Percentiles rank a stretch among this genome's conserved stretches.
Evolutionary conservation across 345 rosid species (phyloP).

Genomic region (Mangifera indica): DNA sequence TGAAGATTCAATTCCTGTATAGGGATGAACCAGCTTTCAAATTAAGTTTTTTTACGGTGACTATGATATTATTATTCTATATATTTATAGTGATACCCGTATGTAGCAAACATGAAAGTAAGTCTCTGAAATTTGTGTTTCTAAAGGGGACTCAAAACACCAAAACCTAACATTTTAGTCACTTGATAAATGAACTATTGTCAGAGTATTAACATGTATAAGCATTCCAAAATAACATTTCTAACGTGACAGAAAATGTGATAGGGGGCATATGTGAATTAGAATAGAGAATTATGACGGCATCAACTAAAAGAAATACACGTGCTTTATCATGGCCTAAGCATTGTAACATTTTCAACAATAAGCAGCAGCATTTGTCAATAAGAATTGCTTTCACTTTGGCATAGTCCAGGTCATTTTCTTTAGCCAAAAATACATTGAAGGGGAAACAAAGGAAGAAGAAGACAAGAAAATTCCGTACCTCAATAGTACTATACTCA

Average conservation of each 20-base stretch:
- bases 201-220: neutral
- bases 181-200: neutral
- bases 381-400: neutral
- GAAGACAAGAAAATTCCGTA: conserved; percentile 17
- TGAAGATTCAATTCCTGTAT: neutral
- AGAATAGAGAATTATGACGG: neutral
- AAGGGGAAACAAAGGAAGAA: conserved; percentile 2
- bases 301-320: too few relatives aligned
- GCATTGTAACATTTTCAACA: neutral
- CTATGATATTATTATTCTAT: too few relatives aligned
- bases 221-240: neutral
- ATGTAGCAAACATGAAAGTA: neutral
- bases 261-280: neutral
- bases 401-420: neutral
- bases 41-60: neutral
- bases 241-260: neutral
- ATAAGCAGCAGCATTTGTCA: too few relatives aligned
- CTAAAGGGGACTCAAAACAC: neutral
- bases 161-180: neutral
- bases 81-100: neutral
- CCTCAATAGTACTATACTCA: conserved; percentile 23
- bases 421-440: neutral
- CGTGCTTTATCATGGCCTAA: too few relatives aligned
- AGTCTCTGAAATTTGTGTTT: neutral
- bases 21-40: neutral